These are phyloP conservation scores for Thielaviopsis ethacetica DNA, from an alignment of 2,329 filamentous ascomycete genomes.

Conservation along the genomic window DNA sequence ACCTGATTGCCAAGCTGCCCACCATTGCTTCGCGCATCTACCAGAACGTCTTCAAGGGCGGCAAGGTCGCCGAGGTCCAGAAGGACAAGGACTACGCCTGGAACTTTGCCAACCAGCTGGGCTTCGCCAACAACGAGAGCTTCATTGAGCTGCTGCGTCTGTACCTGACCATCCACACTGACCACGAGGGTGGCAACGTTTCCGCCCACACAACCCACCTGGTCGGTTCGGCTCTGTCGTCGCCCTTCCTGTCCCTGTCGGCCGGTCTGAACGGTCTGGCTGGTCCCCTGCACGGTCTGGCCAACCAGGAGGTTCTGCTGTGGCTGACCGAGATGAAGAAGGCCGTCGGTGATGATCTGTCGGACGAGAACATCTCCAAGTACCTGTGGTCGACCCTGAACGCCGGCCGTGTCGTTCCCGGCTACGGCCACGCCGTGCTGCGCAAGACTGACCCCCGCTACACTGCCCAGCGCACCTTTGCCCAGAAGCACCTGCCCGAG, in stretches of 20 bases:
- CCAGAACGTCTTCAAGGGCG: constrained; percentile 99
- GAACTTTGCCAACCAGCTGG: constrained; percentile 99
- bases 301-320: constrained; percentile 98
- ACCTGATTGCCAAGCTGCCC: constrained; percentile 97
- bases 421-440: constrained; percentile 96
- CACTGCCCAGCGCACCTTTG: constrained; percentile 94
- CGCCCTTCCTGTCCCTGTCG: constrained; percentile 88
- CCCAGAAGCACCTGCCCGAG: constrained; percentile 77
- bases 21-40: constrained; percentile 98
- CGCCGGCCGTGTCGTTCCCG: constrained; percentile 85
- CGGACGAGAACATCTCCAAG: constrained; percentile 90
- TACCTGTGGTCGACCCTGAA: constrained; percentile 99
- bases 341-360: constrained; percentile 79
- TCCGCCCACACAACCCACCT: constrained; percentile 96
- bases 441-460: constrained; percentile 99
- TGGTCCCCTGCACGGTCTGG: constrained; percentile 93
- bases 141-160: constrained; percentile 97
- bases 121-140: constrained; percentile 86
- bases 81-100: constrained; percentile 99
- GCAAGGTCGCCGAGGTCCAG: constrained; percentile 89
- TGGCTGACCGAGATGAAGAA: constrained; percentile 99
- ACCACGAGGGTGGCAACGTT: constrained; percentile 99
- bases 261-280: constrained; percentile 97
- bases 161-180: constrained; percentile 98
- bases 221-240: constrained; percentile 91